phyloP scores from a whole-genome alignment of 768 basidiomycete species.

The Russula sp. region DNA sequence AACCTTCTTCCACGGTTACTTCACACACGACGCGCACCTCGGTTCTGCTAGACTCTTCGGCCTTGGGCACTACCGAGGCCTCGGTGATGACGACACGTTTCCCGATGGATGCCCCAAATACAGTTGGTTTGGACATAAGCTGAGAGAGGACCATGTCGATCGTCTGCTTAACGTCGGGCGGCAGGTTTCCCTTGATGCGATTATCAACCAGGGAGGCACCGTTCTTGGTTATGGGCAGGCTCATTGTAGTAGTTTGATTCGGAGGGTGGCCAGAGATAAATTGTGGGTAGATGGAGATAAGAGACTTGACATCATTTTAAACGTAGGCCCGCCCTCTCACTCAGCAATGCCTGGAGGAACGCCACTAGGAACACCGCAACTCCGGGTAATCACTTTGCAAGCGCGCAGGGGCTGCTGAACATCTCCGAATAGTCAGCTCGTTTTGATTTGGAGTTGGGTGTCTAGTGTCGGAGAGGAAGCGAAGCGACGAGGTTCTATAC shows the following conservation, averaged over 20 bases:
- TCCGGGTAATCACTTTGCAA: no score
- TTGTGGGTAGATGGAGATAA: not conserved
- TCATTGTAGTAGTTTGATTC: not conserved
- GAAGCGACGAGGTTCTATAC: no score
- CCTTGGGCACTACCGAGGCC: conserved; percentile 27
- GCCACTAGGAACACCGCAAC: not conserved
- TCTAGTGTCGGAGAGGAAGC: no score
- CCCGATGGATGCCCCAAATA: conserved; percentile 25
- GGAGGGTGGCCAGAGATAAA: not conserved
- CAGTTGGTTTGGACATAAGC: not conserved
- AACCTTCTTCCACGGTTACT: conserved; percentile 28
- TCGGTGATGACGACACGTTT: conserved; percentile 25
- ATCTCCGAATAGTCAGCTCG: not conserved
- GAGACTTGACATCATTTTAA: not conserved
- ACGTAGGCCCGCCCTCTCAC: not conserved
- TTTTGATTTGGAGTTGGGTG: no score
- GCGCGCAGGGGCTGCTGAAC: not conserved
- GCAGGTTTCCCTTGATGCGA: conserved; percentile 11
- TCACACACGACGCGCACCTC: conserved; percentile 31
- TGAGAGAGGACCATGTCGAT: not conserved
- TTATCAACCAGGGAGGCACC: not conserved
- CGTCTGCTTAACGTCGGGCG: not conserved
- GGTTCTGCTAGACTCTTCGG: conserved; percentile 30
- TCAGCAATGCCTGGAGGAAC: not conserved
- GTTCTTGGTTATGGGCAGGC: not conserved